phyloP scores from a whole-genome alignment of 2,329 filamentous ascomycete species.

The Xylariaceae sp. region DNA sequence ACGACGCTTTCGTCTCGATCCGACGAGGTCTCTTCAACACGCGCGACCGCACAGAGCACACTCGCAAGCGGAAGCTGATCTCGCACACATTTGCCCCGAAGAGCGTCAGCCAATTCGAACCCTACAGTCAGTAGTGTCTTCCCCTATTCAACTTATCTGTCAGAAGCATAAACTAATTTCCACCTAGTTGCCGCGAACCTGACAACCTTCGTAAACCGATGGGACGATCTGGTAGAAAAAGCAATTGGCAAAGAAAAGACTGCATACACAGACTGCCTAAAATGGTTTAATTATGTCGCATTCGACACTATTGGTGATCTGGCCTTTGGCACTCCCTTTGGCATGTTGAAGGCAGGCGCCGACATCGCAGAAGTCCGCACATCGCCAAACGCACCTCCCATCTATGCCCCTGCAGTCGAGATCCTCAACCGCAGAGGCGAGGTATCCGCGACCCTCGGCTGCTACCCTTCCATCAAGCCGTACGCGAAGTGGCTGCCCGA shows the following conservation, averaged over 20 bases:
- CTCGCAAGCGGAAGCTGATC: constrained; percentile 82
- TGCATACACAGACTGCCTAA: constrained; percentile 64
- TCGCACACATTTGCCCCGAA: constrained; percentile 83
- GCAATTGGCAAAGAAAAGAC: constrained; percentile 44
- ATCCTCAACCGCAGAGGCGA: constrained; percentile 85
- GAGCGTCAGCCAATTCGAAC: constrained; percentile 77
- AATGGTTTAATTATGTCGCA: constrained; percentile 72
- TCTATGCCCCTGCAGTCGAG: constrained; percentile 74
- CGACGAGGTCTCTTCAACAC: constrained; percentile 85
- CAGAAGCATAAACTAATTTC: not conserved
- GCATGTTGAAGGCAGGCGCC: constrained; percentile 71
- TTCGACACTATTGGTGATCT: constrained; percentile 51
- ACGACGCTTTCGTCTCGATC: constrained; percentile 88
- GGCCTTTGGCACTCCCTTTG: constrained; percentile 72
- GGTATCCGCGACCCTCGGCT: constrained; percentile 75
- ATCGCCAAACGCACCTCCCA: constrained; percentile 54
- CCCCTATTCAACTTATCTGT: not conserved
- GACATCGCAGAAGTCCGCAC: constrained; percentile 70
- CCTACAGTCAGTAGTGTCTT: constrained; percentile 53
- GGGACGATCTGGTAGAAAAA: constrained; percentile 56
- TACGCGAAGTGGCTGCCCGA: constrained; percentile 78
- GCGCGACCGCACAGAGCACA: constrained; percentile 72
- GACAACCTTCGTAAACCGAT: constrained; percentile 65
- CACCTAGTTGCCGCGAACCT: constrained; percentile 62
- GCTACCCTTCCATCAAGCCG: constrained; percentile 67